Evolutionary conservation across 176 grass and related monocot genomes (phyloP).

Genomic region (Triticum timopheevii): DNA sequence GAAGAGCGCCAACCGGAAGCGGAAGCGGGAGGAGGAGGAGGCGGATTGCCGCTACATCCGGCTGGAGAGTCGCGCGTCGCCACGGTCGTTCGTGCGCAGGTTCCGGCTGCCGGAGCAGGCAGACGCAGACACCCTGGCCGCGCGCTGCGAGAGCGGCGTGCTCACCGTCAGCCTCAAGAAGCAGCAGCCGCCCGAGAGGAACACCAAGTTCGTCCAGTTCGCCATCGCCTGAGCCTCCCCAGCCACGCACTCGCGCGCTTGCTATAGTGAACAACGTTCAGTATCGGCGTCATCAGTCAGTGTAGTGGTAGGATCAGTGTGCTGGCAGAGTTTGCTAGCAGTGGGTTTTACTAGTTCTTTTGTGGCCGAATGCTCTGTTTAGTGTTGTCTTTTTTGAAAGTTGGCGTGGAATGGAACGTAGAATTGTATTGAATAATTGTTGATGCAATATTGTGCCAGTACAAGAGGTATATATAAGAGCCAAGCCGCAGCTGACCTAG

Average conservation of each 20-base stretch:
- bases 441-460: no score
- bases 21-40: constrained; percentile 59
- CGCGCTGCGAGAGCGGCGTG: constrained; percentile 68
- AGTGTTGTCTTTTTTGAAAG: not conserved
- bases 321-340: not conserved
- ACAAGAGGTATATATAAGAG: no score
- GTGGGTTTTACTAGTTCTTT: not conserved
- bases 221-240: constrained; percentile 35
- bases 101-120: constrained; percentile 63
- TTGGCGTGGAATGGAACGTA: not conserved
- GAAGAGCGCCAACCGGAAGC: constrained; percentile 37
- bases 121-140: constrained; percentile 34
- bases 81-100: constrained; percentile 8
- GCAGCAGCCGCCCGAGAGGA: constrained; percentile 66
- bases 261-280: not conserved
- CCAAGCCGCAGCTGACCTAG: no score
- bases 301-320: not conserved
- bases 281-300: not conserved
- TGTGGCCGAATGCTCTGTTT: not conserved
- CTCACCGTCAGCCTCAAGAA: constrained; percentile 63
- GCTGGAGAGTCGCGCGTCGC: constrained; percentile 38
- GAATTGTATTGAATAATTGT: no score
- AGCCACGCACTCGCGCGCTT: no score
- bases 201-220: constrained; percentile 58
- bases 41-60: constrained; percentile 64